A percentile compares a stretch with the other conserved stretches of the same genome.
phyloP scores from a whole-genome alignment of 805 yeast species.

The Saccharomycopsis sp. region DNA sequence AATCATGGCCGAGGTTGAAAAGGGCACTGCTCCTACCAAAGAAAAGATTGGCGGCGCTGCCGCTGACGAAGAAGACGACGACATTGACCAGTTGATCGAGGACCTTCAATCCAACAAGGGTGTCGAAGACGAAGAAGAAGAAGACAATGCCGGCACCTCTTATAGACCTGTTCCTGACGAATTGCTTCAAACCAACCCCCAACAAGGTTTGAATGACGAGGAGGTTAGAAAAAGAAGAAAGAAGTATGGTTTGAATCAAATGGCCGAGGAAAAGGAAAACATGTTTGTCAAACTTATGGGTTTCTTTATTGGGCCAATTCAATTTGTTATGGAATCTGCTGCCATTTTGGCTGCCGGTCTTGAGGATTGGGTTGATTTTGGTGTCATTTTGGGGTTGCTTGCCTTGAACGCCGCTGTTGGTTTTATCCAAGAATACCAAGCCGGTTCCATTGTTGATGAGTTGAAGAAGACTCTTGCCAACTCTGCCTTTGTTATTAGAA shows the following conservation, averaged over 20 bases:
- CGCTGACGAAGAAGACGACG: constrained; percentile 57
- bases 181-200: constrained; percentile 72
- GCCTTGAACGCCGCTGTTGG: constrained; percentile 87
- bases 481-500: constrained; percentile 78
- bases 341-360: constrained; percentile 93
- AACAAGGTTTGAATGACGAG: constrained; percentile 64
- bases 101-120: constrained; percentile 66
- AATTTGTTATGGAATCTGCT: constrained; percentile 96
- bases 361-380: constrained; percentile 98
- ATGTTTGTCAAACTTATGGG: constrained; percentile 66
- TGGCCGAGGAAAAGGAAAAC: constrained; percentile 85
- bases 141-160: constrained; percentile 41
- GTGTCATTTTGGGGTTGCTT: constrained; percentile 87
- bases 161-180: constrained; percentile 82
- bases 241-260: constrained; percentile 84
- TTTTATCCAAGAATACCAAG: constrained; percentile 95
- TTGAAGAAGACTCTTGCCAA: constrained; percentile 91
- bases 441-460: constrained; percentile 96
- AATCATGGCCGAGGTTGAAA: constrained; percentile 5
- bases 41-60: constrained; percentile 52
- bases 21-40: constrained; percentile 34
- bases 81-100: constrained; percentile 61
- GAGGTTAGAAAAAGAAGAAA: constrained; percentile 79
- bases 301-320: constrained; percentile 93
- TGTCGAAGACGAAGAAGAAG: constrained; percentile 40